Conservation (phyloP, 345 rosid genomes). For the Gossypium sturtianum region DNA sequence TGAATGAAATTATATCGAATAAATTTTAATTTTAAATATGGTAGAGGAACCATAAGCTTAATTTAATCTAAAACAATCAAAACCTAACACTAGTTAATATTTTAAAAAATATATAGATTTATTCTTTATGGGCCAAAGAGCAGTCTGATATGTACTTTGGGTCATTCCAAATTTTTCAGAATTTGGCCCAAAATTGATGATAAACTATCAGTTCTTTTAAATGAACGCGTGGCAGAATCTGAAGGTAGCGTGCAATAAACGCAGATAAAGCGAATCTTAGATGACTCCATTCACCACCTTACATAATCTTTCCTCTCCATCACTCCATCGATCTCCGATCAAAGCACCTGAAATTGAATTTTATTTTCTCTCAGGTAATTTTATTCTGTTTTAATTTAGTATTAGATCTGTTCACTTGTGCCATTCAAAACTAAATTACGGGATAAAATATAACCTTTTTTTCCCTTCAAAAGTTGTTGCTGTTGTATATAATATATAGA, state of each 20-base stretch:
- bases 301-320: background rate
- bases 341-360: background rate
- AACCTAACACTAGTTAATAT: no score
- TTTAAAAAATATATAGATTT: no score
- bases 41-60: no score
- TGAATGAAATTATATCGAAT: no score
- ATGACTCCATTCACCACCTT: background rate
- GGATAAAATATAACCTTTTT: background rate
- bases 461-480: background rate
- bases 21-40: no score
- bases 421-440: background rate
- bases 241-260: background rate
- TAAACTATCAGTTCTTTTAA: background rate
- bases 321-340: background rate
- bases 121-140: background rate
- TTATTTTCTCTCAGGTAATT: background rate
- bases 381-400: background rate
- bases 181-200: background rate
- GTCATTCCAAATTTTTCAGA: background rate
- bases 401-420: background rate
- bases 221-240: background rate
- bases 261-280: constrained; percentile 3
- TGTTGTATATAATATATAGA: background rate
- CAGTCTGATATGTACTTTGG: background rate
- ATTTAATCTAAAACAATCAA: no score